Evolutionary conservation across 2,329 filamentous ascomycete genomes (phyloP), one percentile per base, ranked within the genome.

Genomic region (Pseudogymnoascus sp.): DNA sequence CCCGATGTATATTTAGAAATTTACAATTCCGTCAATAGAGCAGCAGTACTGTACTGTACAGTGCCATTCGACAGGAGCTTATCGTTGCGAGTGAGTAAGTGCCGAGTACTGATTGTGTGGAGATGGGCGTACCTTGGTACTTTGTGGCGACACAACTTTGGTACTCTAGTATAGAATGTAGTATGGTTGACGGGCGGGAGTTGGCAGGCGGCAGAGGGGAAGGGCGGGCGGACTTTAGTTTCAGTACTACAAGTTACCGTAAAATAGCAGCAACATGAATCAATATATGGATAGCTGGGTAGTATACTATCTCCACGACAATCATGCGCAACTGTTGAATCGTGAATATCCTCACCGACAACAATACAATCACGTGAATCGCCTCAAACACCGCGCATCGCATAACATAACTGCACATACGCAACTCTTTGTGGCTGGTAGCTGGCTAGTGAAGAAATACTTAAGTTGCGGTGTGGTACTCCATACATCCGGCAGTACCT

Each of bases 121-220:
- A 20, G 41, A 47, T 47, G 6, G 20, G 6, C 39, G 39, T 47
- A 47, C 41, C 41, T 25, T 43, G 39, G 39, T 41, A 43, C 39
- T 22, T 22, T 43, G 2, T 8, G 22, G 12, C 5, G 7, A 5
- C 4, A 9, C 16, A 39, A 41, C 38, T 22, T 2, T 43, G 39
- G 39, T 47, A 47, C 41, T 47, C 41, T 41, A 41, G 39, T 43
- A 25, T 25, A 5, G 22, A 25, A 25, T 25, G 20, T 20, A 6
- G 22, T 33, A 33, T 43, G 28, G n/a, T 16, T 30, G 43, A 8
- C 43, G 7, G 22, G 41, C 41, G 41, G 41, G 22, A 47, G 22
- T 47, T 28, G 41, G 41, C 41, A 47, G 43, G 43, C 43, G 43
- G 43, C 43, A 50, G 12, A 50, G 43, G 43, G 43, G 22, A 50